These are phyloP conservation scores for Arabidopsis thaliana DNA, from an alignment of 345 rosid species.

Conservation along the genomic window TAIR10.1 NC_003076.8:19168001-19168500, in stretches of 20 bases:
- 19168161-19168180: neutral
- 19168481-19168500: conserved; percentile 76
- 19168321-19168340: conserved; percentile 71
- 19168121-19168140: neutral
- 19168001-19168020: conserved; percentile 2
- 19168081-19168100: conserved; percentile 96
- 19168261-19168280: conserved; percentile 80
- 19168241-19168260: conserved; percentile 84
- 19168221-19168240: conserved; percentile 83
- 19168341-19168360: conserved; percentile 64
- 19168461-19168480: conserved; percentile 86
- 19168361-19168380: neutral
- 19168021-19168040: conserved; percentile 61
- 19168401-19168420: neutral
- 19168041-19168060: conserved; percentile 94
- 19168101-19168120: conserved; percentile 66
- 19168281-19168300: conserved; percentile 80
- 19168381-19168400: neutral
- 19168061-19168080: conserved; percentile 93
- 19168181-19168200: conserved; percentile 54
- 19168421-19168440: neutral
- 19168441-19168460: conserved; percentile 79
- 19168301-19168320: conserved; percentile 78
- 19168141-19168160: neutral
- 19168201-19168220: conserved; percentile 85